Conservation (phyloP, 306 rosid genomes). For the Lithocarpus polystachyus region DNA sequence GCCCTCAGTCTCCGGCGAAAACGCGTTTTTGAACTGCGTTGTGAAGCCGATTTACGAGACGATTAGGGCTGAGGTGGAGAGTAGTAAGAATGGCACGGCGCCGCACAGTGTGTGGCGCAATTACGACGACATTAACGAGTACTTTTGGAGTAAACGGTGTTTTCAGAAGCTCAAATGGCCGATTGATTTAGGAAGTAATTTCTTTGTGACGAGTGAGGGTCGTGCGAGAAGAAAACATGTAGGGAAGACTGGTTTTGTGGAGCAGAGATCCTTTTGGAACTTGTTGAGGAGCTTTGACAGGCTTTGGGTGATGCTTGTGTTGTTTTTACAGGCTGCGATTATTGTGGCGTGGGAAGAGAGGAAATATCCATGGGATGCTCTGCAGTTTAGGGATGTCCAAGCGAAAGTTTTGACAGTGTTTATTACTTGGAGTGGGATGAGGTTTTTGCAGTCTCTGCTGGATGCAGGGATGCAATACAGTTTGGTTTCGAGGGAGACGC, state of each 20-base stretch:
- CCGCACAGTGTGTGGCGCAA: slow-evolving; percentile 91
- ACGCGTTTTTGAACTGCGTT: slow-evolving; percentile 59
- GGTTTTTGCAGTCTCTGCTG: slow-evolving; percentile 75
- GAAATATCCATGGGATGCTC: slow-evolving; percentile 66
- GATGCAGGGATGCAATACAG: slow-evolving; percentile 75
- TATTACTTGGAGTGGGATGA: slow-evolving; percentile 81
- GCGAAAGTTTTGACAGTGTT: slow-evolving; percentile 64
- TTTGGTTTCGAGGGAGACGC: slow-evolving; percentile 84
- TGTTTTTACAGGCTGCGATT: slow-evolving; percentile 85
- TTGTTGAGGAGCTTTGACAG: slow-evolving; percentile 80
- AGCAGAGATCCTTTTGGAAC: slow-evolving; percentile 94
- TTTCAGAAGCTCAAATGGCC: slow-evolving; percentile 95
- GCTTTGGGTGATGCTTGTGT: slow-evolving; percentile 79
- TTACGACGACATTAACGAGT: slow-evolving; percentile 90
- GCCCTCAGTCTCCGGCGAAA: slow-evolving; percentile 79
- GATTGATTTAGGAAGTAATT: slow-evolving; percentile 65
- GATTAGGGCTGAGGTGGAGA: slow-evolving; percentile 67
- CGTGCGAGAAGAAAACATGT: slow-evolving; percentile 49
- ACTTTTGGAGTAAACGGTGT: slow-evolving; percentile 87
- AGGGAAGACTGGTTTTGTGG: slow-evolving; percentile 97
- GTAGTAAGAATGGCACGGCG: slow-evolving; percentile 74
- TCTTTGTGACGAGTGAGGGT: slow-evolving; percentile 51
- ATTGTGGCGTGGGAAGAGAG: slow-evolving; percentile 79
- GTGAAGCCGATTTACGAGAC: slow-evolving; percentile 89
- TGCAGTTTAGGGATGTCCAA: slow-evolving; percentile 52